Evolutionary conservation across 257 asterid species (phyloP).

Genomic region (Paraleonurus japonicus): DNA sequence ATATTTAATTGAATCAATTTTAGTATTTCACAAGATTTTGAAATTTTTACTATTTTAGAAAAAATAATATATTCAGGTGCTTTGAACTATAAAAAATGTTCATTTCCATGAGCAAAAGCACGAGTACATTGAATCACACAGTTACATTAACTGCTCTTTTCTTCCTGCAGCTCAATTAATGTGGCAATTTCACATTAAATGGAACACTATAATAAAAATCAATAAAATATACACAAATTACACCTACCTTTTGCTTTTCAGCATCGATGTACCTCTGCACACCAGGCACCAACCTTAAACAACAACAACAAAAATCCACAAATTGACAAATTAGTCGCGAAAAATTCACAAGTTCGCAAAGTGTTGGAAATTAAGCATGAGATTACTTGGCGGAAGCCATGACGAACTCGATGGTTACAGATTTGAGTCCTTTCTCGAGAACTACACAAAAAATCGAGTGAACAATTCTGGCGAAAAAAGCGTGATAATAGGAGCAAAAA

Average conservation of each 20-base stretch:
- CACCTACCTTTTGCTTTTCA: slow-evolving; percentile 78
- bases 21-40: not conserved
- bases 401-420: slow-evolving; percentile 46
- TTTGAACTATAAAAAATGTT: slow-evolving; percentile 1
- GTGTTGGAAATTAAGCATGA: not conserved
- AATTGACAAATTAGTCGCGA: not conserved
- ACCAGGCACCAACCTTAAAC: slow-evolving; percentile 77
- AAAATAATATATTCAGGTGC: not conserved
- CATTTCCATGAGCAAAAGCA: no score
- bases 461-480: slow-evolving; percentile 49
- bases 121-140: no score
- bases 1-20: not conserved
- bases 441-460: slow-evolving; percentile 43
- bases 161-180: slow-evolving; percentile 6
- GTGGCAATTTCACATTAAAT: not conserved
- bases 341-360: not conserved
- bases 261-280: slow-evolving; percentile 70
- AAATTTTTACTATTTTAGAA: not conserved
- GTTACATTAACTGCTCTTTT: slow-evolving; percentile 15
- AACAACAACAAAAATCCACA: not conserved
- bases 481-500: slow-evolving; percentile 50
- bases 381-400: slow-evolving; percentile 64
- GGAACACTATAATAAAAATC: not conserved
- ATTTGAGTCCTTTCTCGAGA: slow-evolving; percentile 69
- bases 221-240: not conserved